phyloP scores from a whole-genome alignment of 768 basidiomycete genomes.

The Russula vinacea region DNA sequence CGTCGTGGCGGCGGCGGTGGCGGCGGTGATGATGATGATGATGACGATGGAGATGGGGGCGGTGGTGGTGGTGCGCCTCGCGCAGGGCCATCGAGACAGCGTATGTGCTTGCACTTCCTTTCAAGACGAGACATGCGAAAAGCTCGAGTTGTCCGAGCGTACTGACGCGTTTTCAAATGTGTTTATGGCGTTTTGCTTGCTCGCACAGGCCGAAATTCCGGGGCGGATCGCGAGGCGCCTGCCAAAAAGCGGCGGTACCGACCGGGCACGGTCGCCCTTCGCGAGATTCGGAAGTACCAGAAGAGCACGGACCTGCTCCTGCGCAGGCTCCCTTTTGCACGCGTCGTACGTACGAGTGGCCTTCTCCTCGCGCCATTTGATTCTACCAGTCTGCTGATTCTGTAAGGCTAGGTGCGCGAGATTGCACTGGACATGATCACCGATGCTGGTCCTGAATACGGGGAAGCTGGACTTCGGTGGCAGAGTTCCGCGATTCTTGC shows the following conservation, averaged over 20 bases:
- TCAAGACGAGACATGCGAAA: background rate
- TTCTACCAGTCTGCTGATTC: background rate
- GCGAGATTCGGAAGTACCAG: conserved; percentile 93
- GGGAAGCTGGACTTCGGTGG: conserved; percentile 75
- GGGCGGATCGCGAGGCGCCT: conserved; percentile 38
- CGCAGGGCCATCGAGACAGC: conserved; percentile 22
- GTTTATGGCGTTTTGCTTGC: too few species aligned
- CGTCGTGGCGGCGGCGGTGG: background rate
- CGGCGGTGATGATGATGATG: conserved; percentile 1
- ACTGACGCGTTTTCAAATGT: conserved; percentile 8
- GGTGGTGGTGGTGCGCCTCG: conserved; percentile 11
- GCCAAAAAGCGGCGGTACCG: conserved; percentile 57
- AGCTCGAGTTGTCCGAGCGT: background rate
- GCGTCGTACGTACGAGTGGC: conserved; percentile 57
- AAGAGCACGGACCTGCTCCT: conserved; percentile 87
- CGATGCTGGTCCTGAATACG: conserved; percentile 59
- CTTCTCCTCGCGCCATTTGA: background rate
- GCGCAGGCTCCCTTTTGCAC: conserved; percentile 86
- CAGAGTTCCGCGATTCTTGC: conserved; percentile 93
- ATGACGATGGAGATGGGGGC: background rate
- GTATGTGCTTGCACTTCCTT: conserved; percentile 11
- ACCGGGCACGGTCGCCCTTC: conserved; percentile 85
- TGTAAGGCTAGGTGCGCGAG: conserved; percentile 76
- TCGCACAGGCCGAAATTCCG: conserved; percentile 16
- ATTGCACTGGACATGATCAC: conserved; percentile 90